Conservation (phyloP, 2,329 filamentous ascomycete species). For the Xylariaceae sp. region DNA sequence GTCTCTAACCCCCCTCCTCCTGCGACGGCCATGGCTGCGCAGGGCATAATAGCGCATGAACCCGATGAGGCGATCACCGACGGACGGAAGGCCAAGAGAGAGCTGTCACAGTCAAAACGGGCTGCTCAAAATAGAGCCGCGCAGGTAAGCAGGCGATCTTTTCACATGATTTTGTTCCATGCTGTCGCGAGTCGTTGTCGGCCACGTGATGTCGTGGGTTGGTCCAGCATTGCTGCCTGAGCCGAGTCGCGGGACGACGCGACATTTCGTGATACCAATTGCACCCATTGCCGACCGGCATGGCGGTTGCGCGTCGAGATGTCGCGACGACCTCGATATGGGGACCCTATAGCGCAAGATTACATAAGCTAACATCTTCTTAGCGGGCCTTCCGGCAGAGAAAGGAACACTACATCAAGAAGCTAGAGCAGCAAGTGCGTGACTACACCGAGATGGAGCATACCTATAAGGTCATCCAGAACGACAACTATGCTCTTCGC, state of each 20-base stretch:
- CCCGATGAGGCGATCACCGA: slow-evolving; percentile 39
- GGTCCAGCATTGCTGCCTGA: not conserved
- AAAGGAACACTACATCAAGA: slow-evolving; percentile 97
- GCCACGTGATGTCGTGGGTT: not conserved
- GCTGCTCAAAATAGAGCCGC: slow-evolving; percentile 95
- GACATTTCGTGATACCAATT: not conserved
- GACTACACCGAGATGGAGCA: slow-evolving; percentile 72
- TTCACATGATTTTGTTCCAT: slow-evolving; percentile 3
- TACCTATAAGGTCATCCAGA: slow-evolving; percentile 72
- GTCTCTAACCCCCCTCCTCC: slow-evolving; percentile 28
- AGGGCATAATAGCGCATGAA: slow-evolving; percentile 31
- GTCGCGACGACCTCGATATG: not conserved
- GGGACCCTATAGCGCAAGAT: not conserved
- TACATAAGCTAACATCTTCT: slow-evolving; percentile 10
- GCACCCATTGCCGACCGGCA: not conserved
- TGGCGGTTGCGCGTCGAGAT: not conserved
- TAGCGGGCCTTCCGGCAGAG: slow-evolving; percentile 95
- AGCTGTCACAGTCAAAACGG: slow-evolving; percentile 91
- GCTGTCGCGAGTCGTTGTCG: slow-evolving; percentile 1
- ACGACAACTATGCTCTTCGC: slow-evolving; percentile 83
- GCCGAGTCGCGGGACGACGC: not conserved
- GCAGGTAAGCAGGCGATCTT: slow-evolving; percentile 60
- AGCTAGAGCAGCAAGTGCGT: slow-evolving; percentile 88
- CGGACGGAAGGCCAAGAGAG: slow-evolving; percentile 75
- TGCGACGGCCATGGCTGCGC: slow-evolving; percentile 29